Percentiles rank a stretch among this genome's conserved stretches.
Conservation (phyloP, 257 asterid genomes). For the Salvia rosmarinus region DNA sequence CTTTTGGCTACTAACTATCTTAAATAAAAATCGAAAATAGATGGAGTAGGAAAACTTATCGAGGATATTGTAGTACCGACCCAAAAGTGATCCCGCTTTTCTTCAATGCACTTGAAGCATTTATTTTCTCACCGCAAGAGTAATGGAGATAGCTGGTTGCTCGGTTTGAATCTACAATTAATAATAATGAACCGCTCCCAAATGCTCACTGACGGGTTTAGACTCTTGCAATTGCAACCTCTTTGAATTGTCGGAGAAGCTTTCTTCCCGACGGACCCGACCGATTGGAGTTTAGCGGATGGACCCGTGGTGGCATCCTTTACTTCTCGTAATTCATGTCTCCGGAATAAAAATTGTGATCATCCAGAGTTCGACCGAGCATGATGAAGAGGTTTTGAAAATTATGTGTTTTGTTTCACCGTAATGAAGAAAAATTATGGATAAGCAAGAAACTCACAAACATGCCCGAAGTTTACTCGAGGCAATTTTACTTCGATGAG, state of each 20-base stretch:
- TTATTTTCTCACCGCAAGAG: conserved; percentile 29
- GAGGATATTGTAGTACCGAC: conserved; percentile 47
- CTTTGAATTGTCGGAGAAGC: conserved; percentile 40
- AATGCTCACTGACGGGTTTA: conserved; percentile 34
- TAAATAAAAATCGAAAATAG: conserved; percentile 34
- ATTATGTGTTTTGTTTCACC: conserved; percentile 30
- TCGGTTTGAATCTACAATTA: conserved; percentile 37
- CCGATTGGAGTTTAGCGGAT: conserved; percentile 51
- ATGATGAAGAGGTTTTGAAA: conserved; percentile 35
- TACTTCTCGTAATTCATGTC: conserved; percentile 45
- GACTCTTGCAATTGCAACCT: conserved; percentile 32
- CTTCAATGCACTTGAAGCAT: conserved; percentile 41
- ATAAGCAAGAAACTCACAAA: conserved; percentile 28
- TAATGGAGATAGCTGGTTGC: conserved; percentile 40
- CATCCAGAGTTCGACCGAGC: conserved; percentile 35
- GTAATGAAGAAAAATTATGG: conserved; percentile 27
- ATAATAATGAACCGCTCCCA: conserved; percentile 31
- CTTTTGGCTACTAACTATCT: background rate
- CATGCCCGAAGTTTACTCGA: conserved; percentile 23
- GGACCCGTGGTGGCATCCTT: conserved; percentile 68
- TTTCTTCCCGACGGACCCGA: conserved; percentile 53
- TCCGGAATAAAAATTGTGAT: conserved; percentile 31
- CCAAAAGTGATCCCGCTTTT: conserved; percentile 39
- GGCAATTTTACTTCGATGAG: conserved; percentile 36
- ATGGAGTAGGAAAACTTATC: conserved; percentile 44